Base-by-base conservation (phyloP, 2,329 filamentous ascomycete species). In the Xylariales sp. region DNA sequence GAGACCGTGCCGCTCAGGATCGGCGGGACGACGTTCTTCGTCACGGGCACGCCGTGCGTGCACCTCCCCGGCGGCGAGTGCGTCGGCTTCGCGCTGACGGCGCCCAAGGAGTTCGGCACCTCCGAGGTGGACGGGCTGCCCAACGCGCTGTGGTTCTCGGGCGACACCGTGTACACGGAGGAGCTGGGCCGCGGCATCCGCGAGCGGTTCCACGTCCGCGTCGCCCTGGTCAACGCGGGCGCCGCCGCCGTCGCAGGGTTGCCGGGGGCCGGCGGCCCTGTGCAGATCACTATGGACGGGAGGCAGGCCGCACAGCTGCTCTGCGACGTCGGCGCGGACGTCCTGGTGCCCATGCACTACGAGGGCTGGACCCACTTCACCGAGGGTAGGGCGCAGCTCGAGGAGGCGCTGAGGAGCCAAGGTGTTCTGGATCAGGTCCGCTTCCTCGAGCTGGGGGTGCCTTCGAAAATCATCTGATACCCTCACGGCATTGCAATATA, bases 61-160 rank as follows among this genome's bases (percentile, higher is more conserved):
- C 68, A 74, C 41, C 33, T 67, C 1, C 67, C 66, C 0, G 64
- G 62, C 1, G 59, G 58, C 12, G 67, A 35, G 14, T 35, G 33
- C 21, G 18, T 59, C 0, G 70, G 69, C 4, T 73, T 73, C 44
- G 49, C 72, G 6, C 1, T 73, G 3, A 57, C 55, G 0, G 45
- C 52, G 0, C 40, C 51, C 0, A n/a, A n/a, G n/a, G 51, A 51
- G 0, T 71, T 73, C 27, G 67, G 69, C 2, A 20, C 43, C 7
- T 44, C 49, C n/a, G n/a, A n/a, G n/a, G n/a, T n/a, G 5, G 51
- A 62, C 4, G 62, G 63, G 1, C 46, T 45, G 0, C 68, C 64
- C 0, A 72, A 72, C 39, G 69, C 60, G 3, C 60, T 73, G 6
- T 74, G 65, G 42, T 68, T 74, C 48, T 62, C 68, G 0, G 69